A percentile compares a stretch with the other conserved stretches of the same genome.
Evolutionary conservation across 768 basidiomycete species (phyloP).

Genomic region (Hericium coralloides): DNA sequence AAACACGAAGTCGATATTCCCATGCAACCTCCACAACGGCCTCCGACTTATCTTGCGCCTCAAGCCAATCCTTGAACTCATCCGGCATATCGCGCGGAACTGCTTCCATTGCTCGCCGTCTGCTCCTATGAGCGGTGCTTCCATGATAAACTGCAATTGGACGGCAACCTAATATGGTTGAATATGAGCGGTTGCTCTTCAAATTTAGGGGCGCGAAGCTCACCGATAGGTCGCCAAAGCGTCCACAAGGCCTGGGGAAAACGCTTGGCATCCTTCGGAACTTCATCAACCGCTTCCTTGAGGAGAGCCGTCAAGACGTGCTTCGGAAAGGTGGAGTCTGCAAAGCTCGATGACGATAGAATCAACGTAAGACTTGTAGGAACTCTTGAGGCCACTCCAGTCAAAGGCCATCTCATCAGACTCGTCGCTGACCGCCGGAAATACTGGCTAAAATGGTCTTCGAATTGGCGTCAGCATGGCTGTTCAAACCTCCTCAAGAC

Average conservation of each 20-base stretch:
- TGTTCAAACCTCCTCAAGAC: constrained; percentile 6
- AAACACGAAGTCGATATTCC: constrained; percentile 45
- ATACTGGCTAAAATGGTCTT: constrained; percentile 66
- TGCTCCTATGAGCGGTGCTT: constrained; percentile 48
- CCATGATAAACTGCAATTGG: constrained; percentile 57
- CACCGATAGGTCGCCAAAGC: constrained; percentile 79
- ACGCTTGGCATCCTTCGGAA: constrained; percentile 61
- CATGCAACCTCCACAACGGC: constrained; percentile 43
- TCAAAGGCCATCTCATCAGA: constrained; percentile 56
- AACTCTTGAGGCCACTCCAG: constrained; percentile 48
- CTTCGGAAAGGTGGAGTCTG: constrained; percentile 57
- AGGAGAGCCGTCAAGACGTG: constrained; percentile 58
- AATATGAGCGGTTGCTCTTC: background rate
- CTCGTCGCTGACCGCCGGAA: constrained; percentile 41
- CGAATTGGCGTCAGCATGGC: background rate
- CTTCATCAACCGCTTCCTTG: constrained; percentile 63
- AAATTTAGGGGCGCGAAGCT: constrained; percentile 8
- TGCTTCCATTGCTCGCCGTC: constrained; percentile 46
- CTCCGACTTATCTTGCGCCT: constrained; percentile 56
- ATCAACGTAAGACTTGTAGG: constrained; percentile 72
- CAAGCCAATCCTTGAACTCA: constrained; percentile 56
- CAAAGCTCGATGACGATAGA: constrained; percentile 79
- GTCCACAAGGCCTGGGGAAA: constrained; percentile 76
- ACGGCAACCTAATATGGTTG: constrained; percentile 42
- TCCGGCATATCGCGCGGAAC: constrained; percentile 45